Base-by-base conservation (phyloP, 2,329 filamentous ascomycete species). In the Trichophaea hybrida region DNA sequence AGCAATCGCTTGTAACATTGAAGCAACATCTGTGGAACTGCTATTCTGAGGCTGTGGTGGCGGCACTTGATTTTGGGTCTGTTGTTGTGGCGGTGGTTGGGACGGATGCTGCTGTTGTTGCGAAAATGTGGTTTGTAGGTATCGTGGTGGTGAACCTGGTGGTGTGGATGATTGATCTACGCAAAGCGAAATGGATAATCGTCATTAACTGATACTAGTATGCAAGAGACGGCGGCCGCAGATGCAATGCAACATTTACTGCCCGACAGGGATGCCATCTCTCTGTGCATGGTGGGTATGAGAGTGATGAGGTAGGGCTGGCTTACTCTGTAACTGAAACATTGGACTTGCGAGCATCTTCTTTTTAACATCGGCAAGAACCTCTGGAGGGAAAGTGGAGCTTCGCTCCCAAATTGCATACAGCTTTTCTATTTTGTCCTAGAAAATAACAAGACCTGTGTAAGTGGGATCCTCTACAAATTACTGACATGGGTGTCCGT, bases 391-490 rank as follows among this genome's bases (percentile, higher is more conserved):
- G 73, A 98, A 97, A 24, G 90, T 97, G 71, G 86, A 84, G 65
- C 88, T 88, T 70, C 93, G 93, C 72, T 96, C 90, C 93, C 93
- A 98, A 67, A 98, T 98, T 71, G 95, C 90, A 74, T 97, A 77
- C 68, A 98, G 80, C 73, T 97, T 97, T 71, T 79, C 84, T 73
- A 97, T 91, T 77, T 96, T 97, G 72, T 94, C 88, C 86, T 93
- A 85, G 77, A 83, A 71, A 67, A 71, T 57, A 52, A 50, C 64
- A 57, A 58, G 61, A 56, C 33, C 58, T 60, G 59, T 63, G 61
- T 66, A 61, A 63, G 62, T 61, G 57, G 58, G 53, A 12, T 55
- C 24, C 53, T 55, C 53, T 55, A 55, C 53, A 44, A 24, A 6
- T 55, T 37, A 50, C n/a, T 13, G 50, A 53, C 24, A 53, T 17